phyloP scores from a whole-genome alignment of 768 basidiomycete species.

The Termitomyces heimii region DNA sequence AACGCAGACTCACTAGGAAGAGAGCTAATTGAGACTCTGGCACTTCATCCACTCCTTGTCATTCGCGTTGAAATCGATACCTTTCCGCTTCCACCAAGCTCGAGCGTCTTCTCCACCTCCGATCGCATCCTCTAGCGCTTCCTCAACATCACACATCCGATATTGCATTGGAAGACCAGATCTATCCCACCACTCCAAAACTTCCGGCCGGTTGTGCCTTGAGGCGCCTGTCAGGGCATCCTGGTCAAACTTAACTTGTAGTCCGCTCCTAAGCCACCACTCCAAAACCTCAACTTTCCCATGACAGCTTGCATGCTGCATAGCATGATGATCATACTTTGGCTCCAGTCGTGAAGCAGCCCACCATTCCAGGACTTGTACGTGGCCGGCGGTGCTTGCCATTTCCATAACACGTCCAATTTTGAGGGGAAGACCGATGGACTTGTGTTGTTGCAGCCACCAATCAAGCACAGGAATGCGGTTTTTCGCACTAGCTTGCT shows the following conservation, averaged over 20 bases:
- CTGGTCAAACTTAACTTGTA: conserved; percentile 74
- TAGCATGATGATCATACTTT: conserved; percentile 71
- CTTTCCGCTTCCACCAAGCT: conserved; percentile 77
- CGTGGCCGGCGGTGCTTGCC: conserved; percentile 74
- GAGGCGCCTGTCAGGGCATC: conserved; percentile 79
- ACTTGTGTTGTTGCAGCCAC: conserved; percentile 64
- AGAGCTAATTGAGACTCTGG: conserved; percentile 60
- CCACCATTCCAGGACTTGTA: conserved; percentile 83
- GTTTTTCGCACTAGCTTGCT: conserved; percentile 73
- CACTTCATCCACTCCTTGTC: conserved; percentile 88
- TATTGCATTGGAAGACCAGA: conserved; percentile 78
- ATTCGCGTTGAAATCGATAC: conserved; percentile 77
- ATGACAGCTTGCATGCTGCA: conserved; percentile 74
- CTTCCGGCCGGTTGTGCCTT: conserved; percentile 72
- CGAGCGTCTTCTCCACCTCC: conserved; percentile 72
- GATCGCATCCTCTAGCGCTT: conserved; percentile 84
- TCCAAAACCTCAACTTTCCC: conserved; percentile 76
- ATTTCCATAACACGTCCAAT: conserved; percentile 83
- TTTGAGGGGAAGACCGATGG: conserved; percentile 55
- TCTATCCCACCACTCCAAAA: conserved; percentile 86
- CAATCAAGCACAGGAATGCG: conserved; percentile 74
- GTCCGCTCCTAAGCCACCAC: conserved; percentile 79
- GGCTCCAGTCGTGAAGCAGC: conserved; percentile 68
- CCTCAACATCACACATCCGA: conserved; percentile 88
- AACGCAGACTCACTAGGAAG: conserved; percentile 13